A percentile compares a stretch with the other conserved stretches of the same genome.
Conservation (phyloP, 1,284 basidiomycete species). For the Sparassis latifolia region DNA sequence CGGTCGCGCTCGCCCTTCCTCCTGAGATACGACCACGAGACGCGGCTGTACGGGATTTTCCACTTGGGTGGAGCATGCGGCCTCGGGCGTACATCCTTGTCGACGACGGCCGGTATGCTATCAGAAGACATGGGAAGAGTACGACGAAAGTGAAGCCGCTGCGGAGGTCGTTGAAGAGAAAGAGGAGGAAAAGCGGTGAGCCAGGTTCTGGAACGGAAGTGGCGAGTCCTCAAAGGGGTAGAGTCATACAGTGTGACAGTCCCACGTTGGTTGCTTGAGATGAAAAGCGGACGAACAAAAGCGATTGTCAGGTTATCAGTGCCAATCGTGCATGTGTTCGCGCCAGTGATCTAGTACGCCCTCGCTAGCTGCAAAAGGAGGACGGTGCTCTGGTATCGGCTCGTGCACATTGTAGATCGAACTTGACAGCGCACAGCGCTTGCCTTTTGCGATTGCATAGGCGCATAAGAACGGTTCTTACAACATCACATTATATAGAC, state of each 20-base stretch:
- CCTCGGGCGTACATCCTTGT: not conserved
- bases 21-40: conserved; percentile 1
- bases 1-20: not conserved
- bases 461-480: no score
- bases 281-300: not conserved
- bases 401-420: not conserved
- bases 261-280: not conserved
- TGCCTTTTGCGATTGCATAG: not conserved
- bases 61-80: not conserved
- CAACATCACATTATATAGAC: not conserved
- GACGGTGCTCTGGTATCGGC: not conserved
- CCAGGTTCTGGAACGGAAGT: not conserved
- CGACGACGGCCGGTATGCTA: no score
- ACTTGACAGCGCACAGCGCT: not conserved
- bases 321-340: not conserved
- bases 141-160: not conserved
- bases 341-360: no score
- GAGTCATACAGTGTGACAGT: no score
- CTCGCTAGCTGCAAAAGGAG: not conserved
- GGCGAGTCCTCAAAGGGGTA: no score
- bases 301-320: no score
- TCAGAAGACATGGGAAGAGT: no score
- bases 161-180: not conserved
- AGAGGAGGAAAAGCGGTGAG: not conserved
- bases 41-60: not conserved